Percentiles rank a stretch among this genome's conserved stretches.
Conservation (phyloP, 2,329 filamentous ascomycete species). For the Curvularia sp. region DNA sequence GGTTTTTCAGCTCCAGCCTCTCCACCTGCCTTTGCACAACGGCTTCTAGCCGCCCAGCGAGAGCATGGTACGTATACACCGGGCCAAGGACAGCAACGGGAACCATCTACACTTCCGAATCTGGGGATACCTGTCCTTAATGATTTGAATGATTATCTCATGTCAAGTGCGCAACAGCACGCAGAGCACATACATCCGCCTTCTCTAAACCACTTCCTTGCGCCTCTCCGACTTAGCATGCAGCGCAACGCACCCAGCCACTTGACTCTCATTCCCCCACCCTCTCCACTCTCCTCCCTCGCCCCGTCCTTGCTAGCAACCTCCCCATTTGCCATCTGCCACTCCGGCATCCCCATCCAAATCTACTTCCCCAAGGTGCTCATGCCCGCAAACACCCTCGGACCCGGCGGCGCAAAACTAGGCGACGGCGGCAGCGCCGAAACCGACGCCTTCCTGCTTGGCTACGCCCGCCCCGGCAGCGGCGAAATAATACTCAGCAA, state of each 20-base stretch:
- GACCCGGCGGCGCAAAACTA: slow-evolving; percentile 11
- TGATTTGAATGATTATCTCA: background rate
- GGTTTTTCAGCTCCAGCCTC: background rate
- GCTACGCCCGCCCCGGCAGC: slow-evolving; percentile 22
- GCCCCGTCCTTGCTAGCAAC: slow-evolving; percentile 22
- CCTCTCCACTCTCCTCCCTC: slow-evolving; percentile 19
- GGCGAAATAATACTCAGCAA: slow-evolving; percentile 23
- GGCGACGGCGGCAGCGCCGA: slow-evolving; percentile 16
- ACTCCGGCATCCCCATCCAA: slow-evolving; percentile 32
- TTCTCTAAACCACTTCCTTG: background rate
- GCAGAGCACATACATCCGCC: background rate
- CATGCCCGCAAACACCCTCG: slow-evolving; percentile 19
- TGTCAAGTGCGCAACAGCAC: background rate
- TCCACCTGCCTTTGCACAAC: slow-evolving; percentile 8
- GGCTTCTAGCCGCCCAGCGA: slow-evolving; percentile 3
- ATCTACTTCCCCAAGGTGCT: slow-evolving; percentile 40
- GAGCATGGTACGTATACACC: background rate
- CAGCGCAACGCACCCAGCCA: slow-evolving; percentile 25
- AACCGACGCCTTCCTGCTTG: slow-evolving; percentile 44
- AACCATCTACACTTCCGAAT: background rate
- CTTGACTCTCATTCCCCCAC: slow-evolving; percentile 6
- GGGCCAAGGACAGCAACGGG: background rate
- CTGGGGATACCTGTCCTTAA: background rate
- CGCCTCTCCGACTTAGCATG: slow-evolving; percentile 16
- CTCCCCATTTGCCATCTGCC: slow-evolving; percentile 19